Evolutionary conservation across 257 asterid species (phyloP), one percentile per base, ranked within the genome.

Genomic region (Solanum chilense): DNA sequence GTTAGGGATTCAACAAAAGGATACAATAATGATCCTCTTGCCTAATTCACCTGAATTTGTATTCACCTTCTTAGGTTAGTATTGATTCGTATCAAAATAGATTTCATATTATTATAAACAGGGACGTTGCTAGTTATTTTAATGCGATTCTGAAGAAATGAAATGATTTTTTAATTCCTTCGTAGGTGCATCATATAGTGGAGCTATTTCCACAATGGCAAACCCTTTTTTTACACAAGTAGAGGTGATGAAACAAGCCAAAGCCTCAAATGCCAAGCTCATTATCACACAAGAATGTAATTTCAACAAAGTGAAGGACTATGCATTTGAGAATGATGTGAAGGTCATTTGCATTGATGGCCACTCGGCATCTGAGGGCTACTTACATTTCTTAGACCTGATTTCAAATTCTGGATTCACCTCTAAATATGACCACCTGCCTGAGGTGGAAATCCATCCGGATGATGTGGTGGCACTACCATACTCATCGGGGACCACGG

Each of bases 401-500:
- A 80, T 80, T 80, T 80, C 13, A 80, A 80, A 29, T 80, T 6
- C 68, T 18, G 44, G 2, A 80, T 80, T 29, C 4, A 25, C 18
- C n/a, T 78, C 6, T 45, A 95, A 92, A 47, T 16, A 7, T 0
- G 94, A 92, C 0, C 31, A 92, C 33, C 93, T 16, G 60, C 23
- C 97, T 85, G 92, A 88, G 64, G 96, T 91, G 74, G 86, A 91
- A 21, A 91, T 95, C 74, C 37, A 42, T 18, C 89, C 97, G 1
- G 97, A 94, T 1, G 98, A 95, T 33, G 95, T 91, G 91, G 98
- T 97, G 90, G 98, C 98, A 21, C 88, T 97, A 87, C 99, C 96
- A 49, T 97, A 94, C 89, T 94, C 98, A 15, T 97, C 98, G 42
- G 98, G 99, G 12, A 95, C 99, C 70, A 97, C 98, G n/a, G 99